Evolutionary conservation across 345 rosid genomes (phyloP).

Genomic region (Brassica nigra): DNA sequence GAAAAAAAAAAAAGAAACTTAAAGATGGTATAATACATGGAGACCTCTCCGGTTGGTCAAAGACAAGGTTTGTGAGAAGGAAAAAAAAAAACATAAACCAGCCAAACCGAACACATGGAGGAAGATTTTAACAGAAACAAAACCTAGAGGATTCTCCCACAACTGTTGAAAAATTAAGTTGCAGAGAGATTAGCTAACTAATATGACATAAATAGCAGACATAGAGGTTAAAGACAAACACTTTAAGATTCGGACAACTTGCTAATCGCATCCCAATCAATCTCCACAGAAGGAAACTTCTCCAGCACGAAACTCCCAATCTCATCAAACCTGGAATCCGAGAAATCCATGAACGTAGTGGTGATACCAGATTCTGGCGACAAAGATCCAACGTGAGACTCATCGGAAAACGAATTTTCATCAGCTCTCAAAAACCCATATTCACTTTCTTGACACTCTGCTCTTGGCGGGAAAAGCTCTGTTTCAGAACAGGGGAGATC

Average conservation of each 20-base stretch:
- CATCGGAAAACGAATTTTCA: slow-evolving; percentile 45
- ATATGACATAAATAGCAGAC: slow-evolving; percentile 18
- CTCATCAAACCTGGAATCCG: slow-evolving; percentile 45
- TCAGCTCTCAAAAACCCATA: slow-evolving; percentile 36
- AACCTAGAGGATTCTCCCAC: slow-evolving; percentile 40
- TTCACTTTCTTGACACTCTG: slow-evolving; percentile 38
- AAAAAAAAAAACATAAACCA: slow-evolving; percentile 32
- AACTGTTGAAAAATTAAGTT: slow-evolving; percentile 48
- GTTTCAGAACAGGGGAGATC: slow-evolving; percentile 35
- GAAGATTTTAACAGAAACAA: slow-evolving; percentile 30
- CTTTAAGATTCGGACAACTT: slow-evolving; percentile 47
- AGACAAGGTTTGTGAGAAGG: slow-evolving; percentile 15
- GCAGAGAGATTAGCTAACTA: slow-evolving; percentile 45
- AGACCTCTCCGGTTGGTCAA: slow-evolving; percentile 32
- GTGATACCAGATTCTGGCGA: slow-evolving; percentile 69
- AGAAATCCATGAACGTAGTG: slow-evolving; percentile 50
- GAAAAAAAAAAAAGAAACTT: background rate
- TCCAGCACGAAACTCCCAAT: slow-evolving; percentile 53
- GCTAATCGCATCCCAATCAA: slow-evolving; percentile 80
- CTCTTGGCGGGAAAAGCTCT: slow-evolving; percentile 41
- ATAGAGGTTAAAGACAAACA: slow-evolving; percentile 2
- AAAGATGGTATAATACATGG: slow-evolving; percentile 17
- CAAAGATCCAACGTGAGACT: slow-evolving; percentile 52
- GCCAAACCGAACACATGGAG: slow-evolving; percentile 37
- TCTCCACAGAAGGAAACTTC: slow-evolving; percentile 81